Conservation (phyloP, 2,329 filamentous ascomycete genomes). For the Mycosphaerelloides madeirae region DNA sequence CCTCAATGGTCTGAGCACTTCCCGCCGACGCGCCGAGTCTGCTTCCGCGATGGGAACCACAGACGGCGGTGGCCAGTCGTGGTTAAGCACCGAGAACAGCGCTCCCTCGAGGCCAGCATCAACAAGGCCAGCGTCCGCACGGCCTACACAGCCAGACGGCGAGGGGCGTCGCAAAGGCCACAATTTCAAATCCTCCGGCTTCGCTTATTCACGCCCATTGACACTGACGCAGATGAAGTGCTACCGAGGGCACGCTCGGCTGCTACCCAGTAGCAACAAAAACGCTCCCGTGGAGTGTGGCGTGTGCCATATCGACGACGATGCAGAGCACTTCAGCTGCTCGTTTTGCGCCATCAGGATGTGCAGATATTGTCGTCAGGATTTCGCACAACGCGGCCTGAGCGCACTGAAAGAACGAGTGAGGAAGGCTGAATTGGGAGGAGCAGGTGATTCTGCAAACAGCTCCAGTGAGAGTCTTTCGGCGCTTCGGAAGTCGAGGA, state of each 20-base stretch:
- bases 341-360: conserved; percentile 28
- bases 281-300: conserved; percentile 32
- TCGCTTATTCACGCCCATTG: conserved; percentile 29
- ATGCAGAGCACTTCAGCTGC: conserved; percentile 29
- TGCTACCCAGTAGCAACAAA: conserved; percentile 28
- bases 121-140: conserved; percentile 16
- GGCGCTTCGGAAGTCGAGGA: conserved; percentile 1
- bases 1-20: conserved; percentile 30
- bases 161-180: conserved; percentile 25
- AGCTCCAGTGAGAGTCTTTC: conserved; percentile 7
- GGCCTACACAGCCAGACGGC: conserved; percentile 13
- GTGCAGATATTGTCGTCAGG: conserved; percentile 24
- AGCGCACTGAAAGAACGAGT: conserved; percentile 18
- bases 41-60: conserved; percentile 14
- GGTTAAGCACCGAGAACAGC: conserved; percentile 4
- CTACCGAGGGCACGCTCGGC: conserved; percentile 25
- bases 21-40: conserved; percentile 29
- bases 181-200: conserved; percentile 31
- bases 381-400: conserved; percentile 20
- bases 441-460: conserved; percentile 5
- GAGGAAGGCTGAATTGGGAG: conserved; percentile 6
- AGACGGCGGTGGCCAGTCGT: conserved; percentile 10
- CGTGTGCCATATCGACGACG: conserved; percentile 32
- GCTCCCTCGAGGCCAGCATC: conserved; percentile 14
- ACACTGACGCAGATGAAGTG: conserved; percentile 28